Evolutionary conservation across 192 early-diverging fungal genomes (phyloP), one percentile per base, ranked within the genome.

Genomic region (Martensiomyces pterosporus): DNA sequence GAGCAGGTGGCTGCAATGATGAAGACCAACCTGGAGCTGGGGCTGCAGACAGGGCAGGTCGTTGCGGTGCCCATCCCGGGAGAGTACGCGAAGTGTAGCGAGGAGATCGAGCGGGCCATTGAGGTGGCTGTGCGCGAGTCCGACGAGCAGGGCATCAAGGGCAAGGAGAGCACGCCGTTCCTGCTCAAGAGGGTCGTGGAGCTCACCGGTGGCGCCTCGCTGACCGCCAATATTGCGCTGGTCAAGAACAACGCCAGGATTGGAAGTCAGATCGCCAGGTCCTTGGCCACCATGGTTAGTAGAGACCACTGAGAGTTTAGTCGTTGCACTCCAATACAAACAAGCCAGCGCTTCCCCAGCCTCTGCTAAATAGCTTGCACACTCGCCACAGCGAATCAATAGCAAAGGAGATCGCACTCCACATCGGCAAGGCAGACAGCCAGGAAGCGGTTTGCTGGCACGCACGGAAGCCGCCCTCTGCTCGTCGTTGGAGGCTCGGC

Each of bases 81-180:
- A 8, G 65, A 81, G 17, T 54, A 81, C 39, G 86, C 86, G 0
- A 79, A 77, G 34, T 55, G 82, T 24, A 80, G 85, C 13, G 51
- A 41, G 9, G 41, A 49, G 14, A 81, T 97, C 21, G 83, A 93
- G 39, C 49, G 52, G 0, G 92, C 85, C 1, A 88, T 98, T 47
- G 62, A 75, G 16, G 39, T 64, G 14, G 90, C 93, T 2, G 40
- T 96, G 26, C 27, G 59, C 4, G 91, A 95, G 55, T 81, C 87
- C 12, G 67, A 83, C 18, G 59, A 57, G 1, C 62, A 57, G 7
- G 80, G 85, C 0, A 69, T 99, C 39, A 39, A 21, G 23, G 96
- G 96, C 43, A 94, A 94, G 60, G 89, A 93, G 29, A 78, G 82
- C 37, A 99, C 96, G 3, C 96, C 96, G 3, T 99, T 90, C 63